Percentiles rank a stretch among this genome's conserved stretches.
These are phyloP conservation scores for Ganoderma multipileum DNA, from an alignment of 1,284 basidiomycete genomes.

Conservation along the genomic window DNA sequence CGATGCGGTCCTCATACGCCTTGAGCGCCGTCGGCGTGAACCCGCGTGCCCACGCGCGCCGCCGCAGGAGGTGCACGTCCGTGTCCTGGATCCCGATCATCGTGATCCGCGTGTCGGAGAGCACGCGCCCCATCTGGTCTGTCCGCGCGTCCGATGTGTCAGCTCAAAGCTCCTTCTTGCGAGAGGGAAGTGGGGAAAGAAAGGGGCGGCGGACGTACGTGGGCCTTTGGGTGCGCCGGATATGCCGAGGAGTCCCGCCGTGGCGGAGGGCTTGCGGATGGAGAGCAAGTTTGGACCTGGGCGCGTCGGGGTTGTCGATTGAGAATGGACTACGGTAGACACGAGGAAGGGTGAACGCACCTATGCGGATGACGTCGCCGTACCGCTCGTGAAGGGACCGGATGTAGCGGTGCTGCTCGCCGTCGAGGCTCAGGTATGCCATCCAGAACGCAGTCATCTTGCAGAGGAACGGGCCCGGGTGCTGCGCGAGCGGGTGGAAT, in stretches of 20 bases:
- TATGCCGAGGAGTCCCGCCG: slow-evolving; percentile 30
- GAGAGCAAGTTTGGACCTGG: slow-evolving; percentile 41
- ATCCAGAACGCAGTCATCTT: slow-evolving; percentile 38
- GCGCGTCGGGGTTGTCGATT: neutral
- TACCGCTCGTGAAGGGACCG: slow-evolving; percentile 37
- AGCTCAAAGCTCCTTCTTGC: neutral
- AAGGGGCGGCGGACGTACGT: slow-evolving; percentile 19
- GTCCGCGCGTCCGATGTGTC: too few relatives aligned
- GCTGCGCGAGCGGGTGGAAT: slow-evolving; percentile 39
- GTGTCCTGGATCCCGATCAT: slow-evolving; percentile 26
- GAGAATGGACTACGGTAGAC: neutral
- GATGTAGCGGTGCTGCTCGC: slow-evolving; percentile 36
- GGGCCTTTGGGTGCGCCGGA: slow-evolving; percentile 36
- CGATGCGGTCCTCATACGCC: slow-evolving; percentile 33
- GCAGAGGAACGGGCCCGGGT: slow-evolving; percentile 38
- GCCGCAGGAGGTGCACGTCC: slow-evolving; percentile 29
- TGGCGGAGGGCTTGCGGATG: slow-evolving; percentile 30
- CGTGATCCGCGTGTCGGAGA: slow-evolving; percentile 4
- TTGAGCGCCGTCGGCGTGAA: slow-evolving; percentile 34
- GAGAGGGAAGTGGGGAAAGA: neutral
- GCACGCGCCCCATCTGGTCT: neutral
- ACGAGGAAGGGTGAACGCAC: slow-evolving; percentile 23
- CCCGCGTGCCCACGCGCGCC: slow-evolving; percentile 35
- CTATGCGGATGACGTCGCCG: slow-evolving; percentile 40
- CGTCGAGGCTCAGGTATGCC: slow-evolving; percentile 25